Base-by-base conservation (phyloP, 805 yeast species). In the Candida endomychidarum region DNA sequence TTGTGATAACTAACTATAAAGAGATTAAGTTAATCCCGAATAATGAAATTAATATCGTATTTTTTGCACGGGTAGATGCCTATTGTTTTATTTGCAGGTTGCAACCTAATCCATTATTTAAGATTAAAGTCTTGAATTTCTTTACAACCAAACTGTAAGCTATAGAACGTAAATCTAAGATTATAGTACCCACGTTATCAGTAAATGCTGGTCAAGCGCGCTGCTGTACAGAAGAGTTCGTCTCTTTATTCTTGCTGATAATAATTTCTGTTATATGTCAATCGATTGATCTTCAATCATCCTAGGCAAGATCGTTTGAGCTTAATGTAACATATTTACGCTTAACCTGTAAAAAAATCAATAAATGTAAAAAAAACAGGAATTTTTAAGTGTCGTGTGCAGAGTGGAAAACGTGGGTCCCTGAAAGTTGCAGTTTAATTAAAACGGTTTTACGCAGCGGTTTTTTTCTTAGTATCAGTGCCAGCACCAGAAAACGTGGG, bases 1-100 rank as follows among this genome's bases (percentile, higher is more conserved):
- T 32, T 32, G 35, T 32, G 35, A 32, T 32, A 26, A n/a, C 21
- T 32, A 32, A 32, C 35, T 32, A n/a, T 10, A 32, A 32, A 32
- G 8, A 11, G 18, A 20, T n/a, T 10, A 21, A 21, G 5, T 12
- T 14, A 3, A n/a, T 3, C 8, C 7, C 6, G 12, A 32, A 22
- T 4, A 32, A 32, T 29, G 23, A 18, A 18, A 29, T 29, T 29
- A 7, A 3, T 7, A 11, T 32, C 35, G 35, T 32, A 32, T 32
- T 17, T 19, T 17, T 32, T 18, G 35, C 35, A 32, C 21, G 26
- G 21, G 18, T 21, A 21, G 26, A 21, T 21, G n/a, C 5, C 5
- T 14, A 25, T 20, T 32, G 19, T 11, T 32, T 12, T 12, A 32
- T 32, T 32, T 32, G 4, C 26, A 20, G 5, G 12, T 15, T 32